Evolutionary conservation across 108 stramenopile species (phyloP).

Genomic region (Nitzschia palea): DNA sequence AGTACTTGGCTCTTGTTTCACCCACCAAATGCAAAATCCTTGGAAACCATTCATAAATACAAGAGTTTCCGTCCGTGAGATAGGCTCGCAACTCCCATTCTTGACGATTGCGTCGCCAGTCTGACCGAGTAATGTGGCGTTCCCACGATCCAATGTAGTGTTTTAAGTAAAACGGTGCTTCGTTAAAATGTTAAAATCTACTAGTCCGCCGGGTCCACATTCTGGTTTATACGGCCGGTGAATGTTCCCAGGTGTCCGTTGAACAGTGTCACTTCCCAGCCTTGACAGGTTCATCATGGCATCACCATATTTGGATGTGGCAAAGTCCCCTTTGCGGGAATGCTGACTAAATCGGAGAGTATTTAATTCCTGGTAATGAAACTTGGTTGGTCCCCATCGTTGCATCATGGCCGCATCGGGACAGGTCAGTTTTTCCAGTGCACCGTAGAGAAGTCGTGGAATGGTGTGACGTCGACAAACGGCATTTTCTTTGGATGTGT

Average conservation of each 20-base stretch:
- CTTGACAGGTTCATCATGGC: slow-evolving; percentile 54
- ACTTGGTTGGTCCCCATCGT: background rate
- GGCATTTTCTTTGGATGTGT: too few relatives aligned
- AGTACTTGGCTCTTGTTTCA: slow-evolving; percentile 8
- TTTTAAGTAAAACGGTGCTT: slow-evolving; percentile 20
- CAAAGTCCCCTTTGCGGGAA: slow-evolving; percentile 39
- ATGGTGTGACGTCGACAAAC: slow-evolving; percentile 31
- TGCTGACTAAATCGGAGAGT: slow-evolving; percentile 57
- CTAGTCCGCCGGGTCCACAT: slow-evolving; percentile 16
- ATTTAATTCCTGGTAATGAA: slow-evolving; percentile 11
- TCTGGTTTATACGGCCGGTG: slow-evolving; percentile 33
- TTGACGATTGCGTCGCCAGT: slow-evolving; percentile 19
- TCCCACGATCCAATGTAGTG: slow-evolving; percentile 52
- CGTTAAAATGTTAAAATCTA: slow-evolving; percentile 4
- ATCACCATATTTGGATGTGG: slow-evolving; percentile 50
- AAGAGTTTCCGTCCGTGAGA: slow-evolving; percentile 12
- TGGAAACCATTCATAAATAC: slow-evolving; percentile 22
- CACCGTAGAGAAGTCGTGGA: slow-evolving; percentile 34
- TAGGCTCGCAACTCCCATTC: slow-evolving; percentile 32
- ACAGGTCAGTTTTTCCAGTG: slow-evolving; percentile 38
- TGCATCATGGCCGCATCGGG: background rate
- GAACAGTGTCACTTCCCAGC: slow-evolving; percentile 15
- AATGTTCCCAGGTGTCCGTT: slow-evolving; percentile 26
- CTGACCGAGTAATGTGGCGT: slow-evolving; percentile 21
- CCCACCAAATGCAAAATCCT: slow-evolving; percentile 22